Conservation (phyloP, 257 asterid species). For the Solanum raphanifolium region DNA sequence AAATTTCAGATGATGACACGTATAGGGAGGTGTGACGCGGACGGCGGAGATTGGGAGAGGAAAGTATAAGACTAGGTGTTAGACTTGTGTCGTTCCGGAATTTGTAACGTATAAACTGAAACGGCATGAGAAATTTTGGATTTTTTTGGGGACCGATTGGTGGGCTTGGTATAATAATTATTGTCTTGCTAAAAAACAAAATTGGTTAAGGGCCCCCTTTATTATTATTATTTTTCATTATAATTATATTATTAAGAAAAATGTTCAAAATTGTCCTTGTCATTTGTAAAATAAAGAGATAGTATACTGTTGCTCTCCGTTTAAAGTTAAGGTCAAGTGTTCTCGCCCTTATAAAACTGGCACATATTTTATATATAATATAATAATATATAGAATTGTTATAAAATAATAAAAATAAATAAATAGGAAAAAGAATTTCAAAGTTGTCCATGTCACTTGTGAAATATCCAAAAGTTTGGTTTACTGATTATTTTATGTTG, state of each 20-base stretch:
- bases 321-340: background rate
- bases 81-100: background rate
- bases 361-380: too few relatives aligned
- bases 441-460: background rate
- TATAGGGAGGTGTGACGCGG: background rate
- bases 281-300: background rate
- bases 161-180: background rate
- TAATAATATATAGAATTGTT: background rate
- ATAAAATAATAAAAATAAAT: background rate
- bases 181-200: background rate
- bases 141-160: background rate
- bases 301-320: background rate
- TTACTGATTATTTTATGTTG: background rate
- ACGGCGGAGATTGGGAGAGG: background rate
- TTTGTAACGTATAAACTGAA: background rate
- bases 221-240: too few relatives aligned
- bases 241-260: too few relatives aligned
- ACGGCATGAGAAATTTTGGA: background rate
- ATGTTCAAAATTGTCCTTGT: background rate
- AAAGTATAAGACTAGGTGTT: background rate
- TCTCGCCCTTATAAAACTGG: background rate
- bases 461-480: background rate
- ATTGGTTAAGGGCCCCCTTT: background rate
- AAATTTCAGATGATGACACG: background rate
- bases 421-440: background rate